phyloP scores from a whole-genome alignment of 306 rosid species.

The Prunus mume region DNA sequence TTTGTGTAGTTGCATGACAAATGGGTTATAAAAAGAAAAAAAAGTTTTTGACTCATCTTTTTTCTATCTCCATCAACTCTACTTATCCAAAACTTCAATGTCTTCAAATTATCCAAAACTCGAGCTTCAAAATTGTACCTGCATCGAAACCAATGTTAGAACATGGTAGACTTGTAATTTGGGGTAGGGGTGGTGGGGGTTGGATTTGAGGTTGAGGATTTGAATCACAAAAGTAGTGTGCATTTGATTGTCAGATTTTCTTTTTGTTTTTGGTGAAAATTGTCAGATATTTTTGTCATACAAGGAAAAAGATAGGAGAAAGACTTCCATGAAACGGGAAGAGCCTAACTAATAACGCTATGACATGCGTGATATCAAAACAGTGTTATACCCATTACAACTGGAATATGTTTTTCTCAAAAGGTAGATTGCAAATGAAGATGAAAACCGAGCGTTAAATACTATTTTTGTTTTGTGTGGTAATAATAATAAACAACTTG shows the following conservation, averaged over 20 bases:
- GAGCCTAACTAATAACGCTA: too few relatives aligned
- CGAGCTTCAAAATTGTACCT: neutral
- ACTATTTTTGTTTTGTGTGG: neutral
- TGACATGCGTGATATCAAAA: too few relatives aligned
- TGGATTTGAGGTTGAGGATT: too few relatives aligned
- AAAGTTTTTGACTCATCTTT: neutral
- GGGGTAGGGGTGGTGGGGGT: too few relatives aligned
- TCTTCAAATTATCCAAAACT: neutral
- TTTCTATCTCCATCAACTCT: neutral
- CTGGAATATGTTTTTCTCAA: too few relatives aligned
- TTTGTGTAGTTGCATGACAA: neutral
- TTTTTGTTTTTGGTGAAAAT: too few relatives aligned
- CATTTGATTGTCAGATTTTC: too few relatives aligned
- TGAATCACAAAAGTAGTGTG: too few relatives aligned
- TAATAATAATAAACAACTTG: neutral
- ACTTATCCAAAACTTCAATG: neutral
- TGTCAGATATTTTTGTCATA: too few relatives aligned
- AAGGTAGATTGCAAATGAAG: too few relatives aligned
- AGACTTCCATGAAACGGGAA: too few relatives aligned
- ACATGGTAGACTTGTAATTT: neutral
- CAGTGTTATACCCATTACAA: fast-evolving
- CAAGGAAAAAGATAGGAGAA: too few relatives aligned
- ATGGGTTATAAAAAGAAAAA: neutral
- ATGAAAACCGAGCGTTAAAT: neutral
- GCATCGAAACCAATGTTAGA: neutral